Percentiles rank a stretch among this genome's conserved stretches.
phyloP scores from a whole-genome alignment of 2,329 filamentous ascomycete genomes.

The Fusarium brevicatenulatum region DNA sequence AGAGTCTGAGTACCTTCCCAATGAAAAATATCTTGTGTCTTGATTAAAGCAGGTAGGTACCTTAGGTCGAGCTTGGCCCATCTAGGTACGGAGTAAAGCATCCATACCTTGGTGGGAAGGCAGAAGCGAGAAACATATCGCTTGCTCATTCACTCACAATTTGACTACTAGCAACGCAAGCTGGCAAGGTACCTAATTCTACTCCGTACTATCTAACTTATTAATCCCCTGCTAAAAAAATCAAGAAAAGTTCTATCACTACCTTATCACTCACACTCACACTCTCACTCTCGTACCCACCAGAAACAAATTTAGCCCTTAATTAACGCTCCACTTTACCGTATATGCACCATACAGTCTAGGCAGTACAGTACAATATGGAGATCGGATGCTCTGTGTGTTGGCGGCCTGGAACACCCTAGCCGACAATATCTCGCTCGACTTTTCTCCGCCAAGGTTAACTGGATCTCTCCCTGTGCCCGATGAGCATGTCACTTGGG shows the following conservation, averaged over 20 bases:
- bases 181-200: too few species aligned
- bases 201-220: not conserved
- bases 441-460: not conserved
- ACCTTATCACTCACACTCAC: too few species aligned
- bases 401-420: not conserved
- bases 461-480: not conserved
- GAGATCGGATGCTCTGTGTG: not conserved
- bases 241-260: not conserved
- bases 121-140: not conserved
- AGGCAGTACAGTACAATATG: not conserved
- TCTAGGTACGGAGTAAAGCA: not conserved
- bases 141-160: not conserved
- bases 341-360: not conserved
- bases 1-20: not conserved
- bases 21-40: not conserved
- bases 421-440: not conserved
- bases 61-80: not conserved
- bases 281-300: not conserved
- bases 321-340: not conserved
- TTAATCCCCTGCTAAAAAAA: not conserved
- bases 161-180: not conserved
- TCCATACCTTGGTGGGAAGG: not conserved
- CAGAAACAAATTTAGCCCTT: not conserved
- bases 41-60: not conserved
- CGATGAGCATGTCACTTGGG: constrained; percentile 1